Conservation (phyloP, 2,329 filamentous ascomycete genomes). For the Talaromyces albobiverticillius region DNA sequence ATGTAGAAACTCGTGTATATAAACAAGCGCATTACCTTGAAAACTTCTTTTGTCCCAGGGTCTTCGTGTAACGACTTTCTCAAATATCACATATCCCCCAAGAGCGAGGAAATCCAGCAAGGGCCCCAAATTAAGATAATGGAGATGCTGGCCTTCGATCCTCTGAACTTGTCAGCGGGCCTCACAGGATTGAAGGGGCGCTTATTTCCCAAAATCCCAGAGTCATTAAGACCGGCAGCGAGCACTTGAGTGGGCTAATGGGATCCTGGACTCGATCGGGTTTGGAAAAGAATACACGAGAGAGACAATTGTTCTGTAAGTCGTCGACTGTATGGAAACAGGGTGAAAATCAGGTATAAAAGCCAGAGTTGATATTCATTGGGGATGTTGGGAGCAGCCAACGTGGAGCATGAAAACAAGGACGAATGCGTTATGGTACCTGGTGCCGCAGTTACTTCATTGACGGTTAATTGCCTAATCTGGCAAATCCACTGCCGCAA, state of each 20-base stretch:
- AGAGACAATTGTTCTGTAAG: too few relatives aligned
- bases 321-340: neutral
- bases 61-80: neutral
- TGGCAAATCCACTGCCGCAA: slow-evolving; percentile 1
- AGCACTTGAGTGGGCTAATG: neutral
- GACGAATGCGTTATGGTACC: slow-evolving; percentile 11
- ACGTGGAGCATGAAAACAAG: slow-evolving; percentile 7
- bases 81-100: neutral
- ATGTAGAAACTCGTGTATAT: neutral
- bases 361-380: slow-evolving; percentile 1
- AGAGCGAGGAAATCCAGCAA: neutral
- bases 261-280: neutral
- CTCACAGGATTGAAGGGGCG: neutral
- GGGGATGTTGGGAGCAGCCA: neutral
- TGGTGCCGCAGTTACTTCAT: neutral
- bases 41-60: neutral
- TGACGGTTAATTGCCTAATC: neutral
- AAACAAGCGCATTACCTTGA: neutral
- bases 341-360: neutral
- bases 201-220: neutral
- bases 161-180: neutral
- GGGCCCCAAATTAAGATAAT: neutral
- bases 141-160: neutral
- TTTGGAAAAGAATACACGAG: neutral
- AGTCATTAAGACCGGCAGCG: neutral